Evolutionary conservation across 164 flowering plant genomes (phyloP).

Genomic region (Paratinospora sagittata): DNA sequence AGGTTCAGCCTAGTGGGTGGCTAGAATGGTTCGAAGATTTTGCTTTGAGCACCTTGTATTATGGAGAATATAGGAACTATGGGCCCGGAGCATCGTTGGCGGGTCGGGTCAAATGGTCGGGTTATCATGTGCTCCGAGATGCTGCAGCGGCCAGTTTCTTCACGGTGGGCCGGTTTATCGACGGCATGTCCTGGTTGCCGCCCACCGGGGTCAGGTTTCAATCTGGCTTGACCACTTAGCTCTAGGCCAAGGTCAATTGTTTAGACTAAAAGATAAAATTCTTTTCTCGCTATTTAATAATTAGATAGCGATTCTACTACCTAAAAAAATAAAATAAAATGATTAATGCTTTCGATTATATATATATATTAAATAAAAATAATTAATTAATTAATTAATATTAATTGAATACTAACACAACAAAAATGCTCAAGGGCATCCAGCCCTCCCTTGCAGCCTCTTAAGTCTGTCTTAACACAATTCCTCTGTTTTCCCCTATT

Average conservation of each 20-base stretch:
- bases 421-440: no score
- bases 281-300: no score
- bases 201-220: conserved; percentile 62
- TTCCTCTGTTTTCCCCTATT: no score
- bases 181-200: no score
- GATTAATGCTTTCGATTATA: no score
- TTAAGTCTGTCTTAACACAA: no score
- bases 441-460: no score
- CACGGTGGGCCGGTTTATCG: conserved; percentile 55
- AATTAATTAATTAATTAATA: no score
- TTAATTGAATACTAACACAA: no score
- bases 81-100: conserved; percentile 67
- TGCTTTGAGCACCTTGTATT: conserved; percentile 60
- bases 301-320: no score
- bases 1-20: conserved; percentile 88
- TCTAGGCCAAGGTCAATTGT: not conserved
- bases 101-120: conserved; percentile 80
- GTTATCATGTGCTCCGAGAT: conserved; percentile 55
- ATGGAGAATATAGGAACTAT: conserved; percentile 77
- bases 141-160: conserved; percentile 49
- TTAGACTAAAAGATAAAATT: not conserved
- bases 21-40: conserved; percentile 81
- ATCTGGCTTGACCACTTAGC: conserved; percentile 45
- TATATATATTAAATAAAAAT: no score
- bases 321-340: no score